These are phyloP conservation scores for Saccharomycopsis sp. DNA, from an alignment of 805 yeast genomes.

Conservation along the genomic window DNA sequence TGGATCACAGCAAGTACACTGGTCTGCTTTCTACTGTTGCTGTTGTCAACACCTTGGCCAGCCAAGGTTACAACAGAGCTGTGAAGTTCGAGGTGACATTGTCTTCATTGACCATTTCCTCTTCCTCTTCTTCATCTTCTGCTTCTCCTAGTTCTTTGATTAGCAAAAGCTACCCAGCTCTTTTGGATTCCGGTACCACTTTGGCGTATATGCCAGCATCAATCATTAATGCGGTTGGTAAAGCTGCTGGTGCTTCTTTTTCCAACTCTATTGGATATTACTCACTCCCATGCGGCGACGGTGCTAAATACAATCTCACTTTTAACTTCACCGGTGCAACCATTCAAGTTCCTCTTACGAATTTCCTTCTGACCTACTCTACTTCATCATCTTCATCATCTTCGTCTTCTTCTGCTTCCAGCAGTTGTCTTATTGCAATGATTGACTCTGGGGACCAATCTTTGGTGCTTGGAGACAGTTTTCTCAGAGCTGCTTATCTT, in stretches of 20 bases:
- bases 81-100: slow-evolving; percentile 43
- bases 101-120: slow-evolving; percentile 24
- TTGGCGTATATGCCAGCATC: slow-evolving; percentile 36
- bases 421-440: slow-evolving; percentile 39
- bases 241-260: slow-evolving; percentile 30
- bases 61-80: slow-evolving; percentile 30
- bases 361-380: slow-evolving; percentile 23
- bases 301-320: slow-evolving; percentile 28
- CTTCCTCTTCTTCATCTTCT: slow-evolving; percentile 17
- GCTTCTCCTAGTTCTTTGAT: slow-evolving; percentile 12
- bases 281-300: slow-evolving; percentile 34
- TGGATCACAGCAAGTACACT: slow-evolving; percentile 52
- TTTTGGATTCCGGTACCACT: slow-evolving; percentile 55
- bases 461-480: slow-evolving; percentile 43
- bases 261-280: slow-evolving; percentile 37
- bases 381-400: slow-evolving; percentile 11
- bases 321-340: slow-evolving; percentile 52
- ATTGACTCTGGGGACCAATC: slow-evolving; percentile 29
- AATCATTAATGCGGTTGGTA: slow-evolving; percentile 24
- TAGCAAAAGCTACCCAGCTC: slow-evolving; percentile 29
- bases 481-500: slow-evolving; percentile 42
- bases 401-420: slow-evolving; percentile 22
- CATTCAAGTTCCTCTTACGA: slow-evolving; percentile 40
- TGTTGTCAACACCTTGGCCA: slow-evolving; percentile 35
- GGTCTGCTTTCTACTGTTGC: slow-evolving; percentile 46